phyloP scores from a whole-genome alignment of 331 rosid genomes.

The Pyracantha coccinea region DNA sequence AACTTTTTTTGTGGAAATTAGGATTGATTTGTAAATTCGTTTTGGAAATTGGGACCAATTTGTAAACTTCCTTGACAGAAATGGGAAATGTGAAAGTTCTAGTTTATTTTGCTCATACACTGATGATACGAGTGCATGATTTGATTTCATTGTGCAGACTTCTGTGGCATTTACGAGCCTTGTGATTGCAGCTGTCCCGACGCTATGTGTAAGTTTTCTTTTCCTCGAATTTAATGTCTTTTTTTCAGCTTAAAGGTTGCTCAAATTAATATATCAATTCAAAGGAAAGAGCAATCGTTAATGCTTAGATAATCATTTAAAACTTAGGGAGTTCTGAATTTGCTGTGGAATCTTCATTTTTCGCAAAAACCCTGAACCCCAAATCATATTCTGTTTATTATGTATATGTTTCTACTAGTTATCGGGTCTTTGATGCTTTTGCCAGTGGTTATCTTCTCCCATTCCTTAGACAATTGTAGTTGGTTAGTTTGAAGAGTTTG shows the following conservation, averaged over 20 bases:
- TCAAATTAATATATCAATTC: slow-evolving; percentile 1
- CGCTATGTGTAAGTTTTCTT: slow-evolving; percentile 56
- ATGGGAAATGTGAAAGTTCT: neutral
- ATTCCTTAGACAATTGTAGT: neutral
- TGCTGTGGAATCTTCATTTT: neutral
- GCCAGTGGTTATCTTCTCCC: neutral
- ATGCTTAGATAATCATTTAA: neutral
- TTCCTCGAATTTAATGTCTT: neutral
- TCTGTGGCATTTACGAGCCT: slow-evolving; percentile 47
- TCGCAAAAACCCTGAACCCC: neutral
- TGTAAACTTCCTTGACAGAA: neutral
- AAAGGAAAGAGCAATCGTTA: neutral
- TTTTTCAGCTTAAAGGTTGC: neutral
- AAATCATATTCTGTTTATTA: neutral
- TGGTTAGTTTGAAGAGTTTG: neutral
- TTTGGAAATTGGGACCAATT: neutral
- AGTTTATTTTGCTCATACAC: neutral
- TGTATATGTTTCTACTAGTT: neutral
- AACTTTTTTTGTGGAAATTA: neutral
- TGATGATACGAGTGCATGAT: neutral
- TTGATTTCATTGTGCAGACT: slow-evolving; percentile 26
- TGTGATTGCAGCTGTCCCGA: slow-evolving; percentile 47
- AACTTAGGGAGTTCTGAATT: neutral
- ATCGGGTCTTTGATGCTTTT: neutral
- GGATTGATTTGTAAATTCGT: neutral